Evolutionary conservation across 768 basidiomycete species (phyloP), one percentile per base, ranked within the genome.

Genomic region (Tricholoma flavovirens): DNA sequence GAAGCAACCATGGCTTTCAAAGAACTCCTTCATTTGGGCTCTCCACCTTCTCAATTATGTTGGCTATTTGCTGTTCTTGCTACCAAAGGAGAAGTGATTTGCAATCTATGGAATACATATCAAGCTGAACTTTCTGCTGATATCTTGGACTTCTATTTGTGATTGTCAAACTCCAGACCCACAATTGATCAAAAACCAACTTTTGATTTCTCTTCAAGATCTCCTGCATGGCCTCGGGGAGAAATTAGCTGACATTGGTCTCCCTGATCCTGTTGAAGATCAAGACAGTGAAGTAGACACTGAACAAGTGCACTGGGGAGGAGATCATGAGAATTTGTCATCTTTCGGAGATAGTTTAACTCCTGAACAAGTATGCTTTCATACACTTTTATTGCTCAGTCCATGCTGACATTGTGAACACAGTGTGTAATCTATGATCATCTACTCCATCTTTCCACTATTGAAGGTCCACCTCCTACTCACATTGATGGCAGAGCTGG

Each of bases 401-500:
- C 3, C 1, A 42, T 9, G 1, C 17, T 42, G 7, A 42, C 4
- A 17, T 19, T 17, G 17, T n/a, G 3, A 3, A 49, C 38, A 12
- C 63, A 66, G 48, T 36, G 3, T 0, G 12, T 14, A 0, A 17
- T 66, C 12, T 66, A 62, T 46, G 29, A 59, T 22, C 57, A 5
- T 10, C 10, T 53, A 11, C 9, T 53, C 2, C 10, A 33, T 22
- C 14, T 36, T 1, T 24, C 67, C 6, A 9, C 50, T 9, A 33
- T 59, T 1, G 33, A 52, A 0, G 21, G 43, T 0, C 60, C 66
- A 3, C 56, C 70, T 0, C 62, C 55, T 33, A 57, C 64, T 8
- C 75, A 75, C 54, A 53, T 77, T 7, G 70, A 76, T 58, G 74
- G 75, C 1, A 69, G 71, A 53, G 75, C 75, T 1, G 76, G 76